These are phyloP conservation scores for Vanderwaltozyma polyspora DNA, from an alignment of 805 yeast species.

Conservation along the genomic window DNA sequence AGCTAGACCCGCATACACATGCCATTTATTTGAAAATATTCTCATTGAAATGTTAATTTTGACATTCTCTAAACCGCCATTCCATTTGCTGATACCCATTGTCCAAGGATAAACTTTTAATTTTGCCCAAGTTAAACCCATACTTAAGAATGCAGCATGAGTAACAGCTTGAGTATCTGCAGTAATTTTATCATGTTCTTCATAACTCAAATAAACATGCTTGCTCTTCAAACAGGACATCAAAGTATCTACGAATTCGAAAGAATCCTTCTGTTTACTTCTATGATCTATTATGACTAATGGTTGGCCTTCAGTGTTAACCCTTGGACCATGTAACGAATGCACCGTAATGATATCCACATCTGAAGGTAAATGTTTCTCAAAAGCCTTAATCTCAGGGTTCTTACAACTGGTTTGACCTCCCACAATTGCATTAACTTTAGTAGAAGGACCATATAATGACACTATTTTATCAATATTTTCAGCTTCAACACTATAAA, in stretches of 20 bases:
- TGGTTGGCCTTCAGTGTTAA: slow-evolving; percentile 85
- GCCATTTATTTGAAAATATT: slow-evolving; percentile 91
- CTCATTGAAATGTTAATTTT: slow-evolving; percentile 87
- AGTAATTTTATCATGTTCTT: slow-evolving; percentile 86
- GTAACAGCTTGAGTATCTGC: slow-evolving; percentile 99
- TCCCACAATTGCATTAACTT: slow-evolving; percentile 85
- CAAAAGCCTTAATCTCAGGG: slow-evolving; percentile 84
- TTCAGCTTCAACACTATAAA: slow-evolving; percentile 91
- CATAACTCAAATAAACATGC: slow-evolving; percentile 65
- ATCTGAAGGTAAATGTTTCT: slow-evolving; percentile 60
- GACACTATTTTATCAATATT: slow-evolving; percentile 62
- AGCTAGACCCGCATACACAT: slow-evolving; percentile 95
- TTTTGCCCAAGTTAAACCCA: slow-evolving; percentile 94
- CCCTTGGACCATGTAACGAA: slow-evolving; percentile 90
- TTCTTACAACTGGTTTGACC: slow-evolving; percentile 95
- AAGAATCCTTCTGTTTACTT: slow-evolving; percentile 39
- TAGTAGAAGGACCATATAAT: slow-evolving; percentile 76
- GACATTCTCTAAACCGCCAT: slow-evolving; percentile 92
- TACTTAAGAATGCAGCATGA: slow-evolving; percentile 90
- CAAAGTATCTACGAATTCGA: slow-evolving; percentile 50
- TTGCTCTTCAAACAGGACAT: slow-evolving; percentile 70
- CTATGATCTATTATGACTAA: slow-evolving; percentile 74
- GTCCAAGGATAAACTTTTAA: slow-evolving; percentile 83
- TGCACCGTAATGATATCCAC: slow-evolving; percentile 79
- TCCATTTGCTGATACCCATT: slow-evolving; percentile 43